These are phyloP conservation scores for Schizosaccharomyces osmophilus DNA, from an alignment of 805 yeast species.

Conservation along the genomic window DNA sequence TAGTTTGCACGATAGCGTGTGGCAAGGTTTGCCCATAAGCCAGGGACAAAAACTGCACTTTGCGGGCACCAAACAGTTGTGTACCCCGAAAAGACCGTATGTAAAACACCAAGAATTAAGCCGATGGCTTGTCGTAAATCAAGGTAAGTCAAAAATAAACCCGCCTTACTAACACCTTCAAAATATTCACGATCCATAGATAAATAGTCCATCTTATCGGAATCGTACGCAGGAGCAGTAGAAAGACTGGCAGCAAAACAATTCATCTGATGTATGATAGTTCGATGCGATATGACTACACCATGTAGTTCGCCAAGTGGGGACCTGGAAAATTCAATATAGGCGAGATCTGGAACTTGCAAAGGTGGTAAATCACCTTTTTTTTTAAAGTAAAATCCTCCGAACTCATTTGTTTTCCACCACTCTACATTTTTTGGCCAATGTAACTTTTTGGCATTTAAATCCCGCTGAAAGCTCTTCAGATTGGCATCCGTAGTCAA, in stretches of 20 bases:
- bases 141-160: slow-evolving; percentile 33
- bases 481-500: slow-evolving; percentile 58
- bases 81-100: slow-evolving; percentile 70
- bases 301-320: slow-evolving; percentile 84
- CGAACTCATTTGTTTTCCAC: slow-evolving; percentile 76
- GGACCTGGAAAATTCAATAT: slow-evolving; percentile 73
- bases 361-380: slow-evolving; percentile 36
- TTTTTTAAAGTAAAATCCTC: slow-evolving; percentile 34
- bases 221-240: slow-evolving; percentile 11
- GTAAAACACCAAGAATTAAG: slow-evolving; percentile 51
- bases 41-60: slow-evolving; percentile 49
- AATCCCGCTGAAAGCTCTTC: slow-evolving; percentile 45
- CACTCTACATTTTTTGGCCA: slow-evolving; percentile 57
- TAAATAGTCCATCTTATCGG: neutral
- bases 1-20: slow-evolving; percentile 48
- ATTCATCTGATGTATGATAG: slow-evolving; percentile 70
- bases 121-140: slow-evolving; percentile 70
- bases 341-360: slow-evolving; percentile 65
- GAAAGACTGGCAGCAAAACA: slow-evolving; percentile 42
- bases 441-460: slow-evolving; percentile 20
- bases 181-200: neutral
- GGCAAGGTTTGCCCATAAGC: slow-evolving; percentile 61
- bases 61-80: slow-evolving; percentile 58
- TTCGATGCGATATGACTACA: slow-evolving; percentile 73
- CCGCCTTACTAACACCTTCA: neutral